phyloP scores from a whole-genome alignment of 345 rosid species.

The Passiflora organensis region DNA sequence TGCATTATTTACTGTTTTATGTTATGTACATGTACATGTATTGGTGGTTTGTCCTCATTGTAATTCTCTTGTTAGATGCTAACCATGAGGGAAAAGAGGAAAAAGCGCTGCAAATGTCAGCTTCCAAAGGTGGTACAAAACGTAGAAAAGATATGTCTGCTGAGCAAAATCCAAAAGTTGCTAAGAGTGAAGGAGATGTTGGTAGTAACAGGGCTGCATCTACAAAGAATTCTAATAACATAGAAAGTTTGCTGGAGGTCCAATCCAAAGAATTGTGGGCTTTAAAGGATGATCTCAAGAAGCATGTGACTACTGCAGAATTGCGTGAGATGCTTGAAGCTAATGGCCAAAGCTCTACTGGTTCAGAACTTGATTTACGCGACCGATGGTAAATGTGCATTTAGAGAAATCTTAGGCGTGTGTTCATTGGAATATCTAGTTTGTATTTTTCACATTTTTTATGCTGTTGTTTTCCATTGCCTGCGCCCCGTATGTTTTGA shows the following conservation, averaged over 20 bases:
- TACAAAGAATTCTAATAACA: conserved; percentile 17
- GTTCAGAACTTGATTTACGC: conserved; percentile 85
- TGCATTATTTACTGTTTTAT: background rate
- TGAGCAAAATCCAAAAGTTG: conserved; percentile 48
- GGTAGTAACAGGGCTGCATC: conserved; percentile 32
- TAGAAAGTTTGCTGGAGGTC: conserved; percentile 57
- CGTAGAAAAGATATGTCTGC: conserved; percentile 45
- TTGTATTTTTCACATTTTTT: background rate
- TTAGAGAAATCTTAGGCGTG: background rate
- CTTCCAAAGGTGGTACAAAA: conserved; percentile 42
- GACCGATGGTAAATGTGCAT: conserved; percentile 63
- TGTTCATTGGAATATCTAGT: background rate
- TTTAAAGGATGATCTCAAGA: conserved; percentile 78
- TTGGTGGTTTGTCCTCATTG: conserved; percentile 15
- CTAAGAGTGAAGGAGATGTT: conserved; percentile 43
- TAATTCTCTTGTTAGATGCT: conserved; percentile 22
- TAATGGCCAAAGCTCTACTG: conserved; percentile 70
- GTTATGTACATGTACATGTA: background rate
- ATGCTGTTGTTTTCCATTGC: no score
- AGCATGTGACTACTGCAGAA: conserved; percentile 64
- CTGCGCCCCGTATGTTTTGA: no score
- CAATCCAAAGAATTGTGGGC: conserved; percentile 83
- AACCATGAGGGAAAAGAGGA: conserved; percentile 25
- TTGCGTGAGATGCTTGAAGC: conserved; percentile 74
- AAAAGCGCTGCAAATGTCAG: conserved; percentile 28